Evolutionary conservation across 441 rosid genomes (phyloP), one percentile per base, ranked within the genome.

Genomic region (Euphorbia schlechtendalii): DNA sequence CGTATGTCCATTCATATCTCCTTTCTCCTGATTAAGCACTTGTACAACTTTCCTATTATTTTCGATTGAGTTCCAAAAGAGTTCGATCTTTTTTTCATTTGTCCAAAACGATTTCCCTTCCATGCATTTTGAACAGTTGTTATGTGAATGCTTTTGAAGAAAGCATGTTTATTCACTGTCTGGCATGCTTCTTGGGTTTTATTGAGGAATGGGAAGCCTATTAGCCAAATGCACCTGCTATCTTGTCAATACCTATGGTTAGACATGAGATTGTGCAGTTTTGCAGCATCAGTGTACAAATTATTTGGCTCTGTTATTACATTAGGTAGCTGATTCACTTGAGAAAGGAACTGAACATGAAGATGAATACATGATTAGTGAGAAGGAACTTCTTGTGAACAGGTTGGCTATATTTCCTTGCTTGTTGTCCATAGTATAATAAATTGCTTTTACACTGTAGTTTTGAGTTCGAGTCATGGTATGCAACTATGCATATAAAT

Each of bases 311-410:
- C 25, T 59, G 3, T 68, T 28, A 46, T 66, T 27, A 55, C 60
- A 62, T 55, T 69, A 94, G 98, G 96, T 86, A 59, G 99, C 99
- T 28, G 99, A 94, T 73, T 94, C 99, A 60, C 98, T 94, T 53
- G 99, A 94, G 79, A 91, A 91, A 82, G 98, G 99, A 63, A 94
- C 99, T 64, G 98, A 94, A 75, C 96, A 94, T 52, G 98, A 94
- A 76, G 99, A 89, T 69, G 99, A 94, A 78, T 94, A 94, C 79
- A 94, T 90, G 99, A 94, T 94, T 65, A 94, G 99, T 46, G 99
- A 94, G 83, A 94, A 86, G 71, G 97, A 91, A 74, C 99, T 94
- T 55, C 96, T 90, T 8, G 97, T 94, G 8, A 94, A 94, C 82
- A 81, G 88, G 99, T 90, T 68, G 70, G 11, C 13, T 40, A 53